A percentile compares a stretch with the other conserved stretches of the same genome.
These are phyloP conservation scores for Talaromyces atroroseus DNA, from an alignment of 2,329 filamentous ascomycete species.

Conservation along the genomic window DNA sequence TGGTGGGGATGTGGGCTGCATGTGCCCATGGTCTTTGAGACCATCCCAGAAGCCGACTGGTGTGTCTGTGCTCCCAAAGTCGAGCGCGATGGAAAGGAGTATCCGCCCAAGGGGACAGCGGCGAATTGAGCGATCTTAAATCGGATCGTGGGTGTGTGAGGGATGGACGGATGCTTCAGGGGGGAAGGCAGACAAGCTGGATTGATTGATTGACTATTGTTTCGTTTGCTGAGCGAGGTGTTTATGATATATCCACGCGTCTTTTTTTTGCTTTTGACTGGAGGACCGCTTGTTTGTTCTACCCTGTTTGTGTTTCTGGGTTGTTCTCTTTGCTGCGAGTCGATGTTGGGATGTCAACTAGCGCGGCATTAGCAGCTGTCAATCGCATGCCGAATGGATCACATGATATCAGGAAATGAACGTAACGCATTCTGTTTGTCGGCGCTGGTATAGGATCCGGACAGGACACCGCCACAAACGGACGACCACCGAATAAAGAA, in stretches of 20 bases:
- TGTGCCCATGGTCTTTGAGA: conserved; percentile 16
- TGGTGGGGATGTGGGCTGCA: conserved; percentile 18
- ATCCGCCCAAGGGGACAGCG: conserved; percentile 15
- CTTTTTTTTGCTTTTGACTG: not conserved
- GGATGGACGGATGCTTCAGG: too few relatives aligned
- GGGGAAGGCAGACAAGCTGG: too few relatives aligned
- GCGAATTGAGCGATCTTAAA: conserved; percentile 13
- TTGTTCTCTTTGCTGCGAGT: not conserved
- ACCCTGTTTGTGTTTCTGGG: not conserved
- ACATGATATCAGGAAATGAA: too few relatives aligned
- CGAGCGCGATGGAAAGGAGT: conserved; percentile 14
- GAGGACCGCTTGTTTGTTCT: not conserved
- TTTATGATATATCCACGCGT: not conserved
- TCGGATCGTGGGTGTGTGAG: too few relatives aligned
- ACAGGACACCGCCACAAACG: too few relatives aligned
- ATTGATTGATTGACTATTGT: not conserved
- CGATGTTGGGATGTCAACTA: not conserved
- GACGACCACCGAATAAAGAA: too few relatives aligned
- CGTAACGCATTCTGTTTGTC: too few relatives aligned
- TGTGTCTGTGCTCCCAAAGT: conserved; percentile 15
- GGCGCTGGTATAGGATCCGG: too few relatives aligned
- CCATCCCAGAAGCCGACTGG: conserved; percentile 13
- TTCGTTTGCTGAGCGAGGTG: not conserved
- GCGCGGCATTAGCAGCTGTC: not conserved
- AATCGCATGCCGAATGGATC: too few relatives aligned